phyloP scores from a whole-genome alignment of 345 rosid species.

The Adansonia digitata region DNA sequence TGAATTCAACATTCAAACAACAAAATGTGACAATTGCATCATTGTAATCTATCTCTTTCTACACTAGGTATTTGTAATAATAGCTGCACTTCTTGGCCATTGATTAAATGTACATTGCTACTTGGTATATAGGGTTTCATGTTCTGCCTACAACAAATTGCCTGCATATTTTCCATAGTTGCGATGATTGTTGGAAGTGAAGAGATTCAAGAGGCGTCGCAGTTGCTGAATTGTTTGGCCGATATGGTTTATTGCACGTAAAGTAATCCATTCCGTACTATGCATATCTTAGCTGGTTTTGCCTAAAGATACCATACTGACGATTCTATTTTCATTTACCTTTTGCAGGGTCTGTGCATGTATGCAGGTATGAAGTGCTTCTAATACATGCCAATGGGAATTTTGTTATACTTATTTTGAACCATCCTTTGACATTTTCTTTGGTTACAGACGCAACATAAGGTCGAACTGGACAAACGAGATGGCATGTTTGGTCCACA shows the following conservation, averaged over 20 bases:
- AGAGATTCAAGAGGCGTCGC: slow-evolving; percentile 80
- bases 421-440: not conserved
- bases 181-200: slow-evolving; percentile 91
- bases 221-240: slow-evolving; percentile 62
- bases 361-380: slow-evolving; percentile 70
- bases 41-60: slow-evolving; percentile 46
- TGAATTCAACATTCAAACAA: no score
- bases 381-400: not conserved
- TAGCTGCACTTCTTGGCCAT: not conserved
- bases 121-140: slow-evolving; percentile 71
- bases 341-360: slow-evolving; percentile 91
- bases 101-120: not conserved
- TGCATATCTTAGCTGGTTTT: not conserved
- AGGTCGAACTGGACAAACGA: slow-evolving; percentile 92
- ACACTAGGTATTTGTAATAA: not conserved
- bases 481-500: slow-evolving; percentile 87
- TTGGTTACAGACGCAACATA: slow-evolving; percentile 78
- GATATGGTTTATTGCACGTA: slow-evolving; percentile 97
- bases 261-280: slow-evolving; percentile 19
- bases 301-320: slow-evolving; percentile 17
- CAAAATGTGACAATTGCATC: no score
- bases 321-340: not conserved
- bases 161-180: slow-evolving; percentile 87
- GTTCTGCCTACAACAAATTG: slow-evolving; percentile 92
- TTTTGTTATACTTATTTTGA: not conserved